phyloP scores from a whole-genome alignment of 495 filamentous ascomycete species.

The Talaromyces liani region DNA sequence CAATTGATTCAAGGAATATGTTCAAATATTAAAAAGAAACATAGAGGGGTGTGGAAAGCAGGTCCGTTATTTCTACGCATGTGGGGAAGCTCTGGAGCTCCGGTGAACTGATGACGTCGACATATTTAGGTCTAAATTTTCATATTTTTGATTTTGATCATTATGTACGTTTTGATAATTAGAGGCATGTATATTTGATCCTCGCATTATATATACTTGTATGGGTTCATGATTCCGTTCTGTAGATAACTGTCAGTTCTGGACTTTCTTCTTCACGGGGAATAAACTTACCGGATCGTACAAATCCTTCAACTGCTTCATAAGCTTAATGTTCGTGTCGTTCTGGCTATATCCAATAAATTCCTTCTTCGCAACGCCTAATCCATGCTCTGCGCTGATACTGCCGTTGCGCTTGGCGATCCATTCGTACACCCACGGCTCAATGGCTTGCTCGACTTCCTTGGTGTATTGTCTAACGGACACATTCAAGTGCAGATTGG shows the following conservation, averaged over 20 bases:
- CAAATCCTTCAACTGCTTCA: slow-evolving; percentile 86
- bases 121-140: not conserved
- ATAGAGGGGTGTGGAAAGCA: no score
- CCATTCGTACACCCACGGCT: slow-evolving; percentile 98
- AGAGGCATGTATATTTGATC: not conserved
- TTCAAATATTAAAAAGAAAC: no score
- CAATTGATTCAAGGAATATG: not conserved
- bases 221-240: slow-evolving; percentile 93
- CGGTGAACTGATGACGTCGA: not conserved
- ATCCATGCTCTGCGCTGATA: slow-evolving; percentile 92
- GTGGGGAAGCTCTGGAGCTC: not conserved
- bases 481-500: slow-evolving; percentile 90
- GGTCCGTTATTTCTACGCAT: not conserved
- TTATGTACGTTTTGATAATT: not conserved
- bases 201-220: slow-evolving; percentile 63
- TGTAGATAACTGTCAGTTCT: slow-evolving; percentile 28
- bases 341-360: slow-evolving; percentile 90
- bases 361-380: slow-evolving; percentile 89
- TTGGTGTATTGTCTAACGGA: slow-evolving; percentile 75
- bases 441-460: slow-evolving; percentile 78
- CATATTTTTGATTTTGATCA: not conserved
- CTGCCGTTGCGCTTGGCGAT: slow-evolving; percentile 77
- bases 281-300: slow-evolving; percentile 77
- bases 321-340: slow-evolving; percentile 74
- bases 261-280: not conserved